Evolutionary conservation across 1,284 basidiomycete species (phyloP), one percentile per base, ranked within the genome.

Genomic region (Leccinum fuscescens): DNA sequence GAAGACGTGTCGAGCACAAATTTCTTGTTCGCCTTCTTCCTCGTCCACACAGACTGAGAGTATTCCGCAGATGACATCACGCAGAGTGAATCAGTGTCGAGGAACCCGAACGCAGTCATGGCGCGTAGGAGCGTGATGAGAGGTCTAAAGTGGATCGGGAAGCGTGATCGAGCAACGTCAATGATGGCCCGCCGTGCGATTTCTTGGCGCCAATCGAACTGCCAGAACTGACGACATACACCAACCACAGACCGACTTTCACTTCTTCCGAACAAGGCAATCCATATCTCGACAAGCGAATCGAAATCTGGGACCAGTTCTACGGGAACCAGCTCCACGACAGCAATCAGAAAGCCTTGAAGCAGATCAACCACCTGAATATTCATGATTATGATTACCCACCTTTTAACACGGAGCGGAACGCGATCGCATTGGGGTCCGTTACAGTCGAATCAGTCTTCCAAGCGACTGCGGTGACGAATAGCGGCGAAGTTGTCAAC

Each of bases 381-480:
- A 20, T 44, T 14, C 31, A 44, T 12, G 14, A 56, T 5, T 1
- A 35, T 6, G 50, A 54, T 11, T 1, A 69, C 75, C 31, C 54
- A 90, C 93, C 91, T 82, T 94, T 94, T 60, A 94, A 69, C 15
- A 94, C 86, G 20, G 92, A 89, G 31, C 93, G 85, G 73, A 88
- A 93, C 2, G 90, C 91, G 27, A 92, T 83, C 0, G 89, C 86
- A 66, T 94, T 94, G 0, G 92, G 86, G 64, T 92, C 90, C 6
- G 87, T 86, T 17, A 93, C 77, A 2, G 84, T 81, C 6, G 89
- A 89, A 1, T 83, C 86, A 4, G 80, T 81, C 59, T 79, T 84
- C 82, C 85, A 86, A 2, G 89, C 87, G 14, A 82, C 72, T 8
- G 88, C 78, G 3, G 88, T 86, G n/a, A 90, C 87, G 64, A 92